Conservation (phyloP, 2,329 filamentous ascomycete genomes). For the Claviceps fusiformis region DNA sequence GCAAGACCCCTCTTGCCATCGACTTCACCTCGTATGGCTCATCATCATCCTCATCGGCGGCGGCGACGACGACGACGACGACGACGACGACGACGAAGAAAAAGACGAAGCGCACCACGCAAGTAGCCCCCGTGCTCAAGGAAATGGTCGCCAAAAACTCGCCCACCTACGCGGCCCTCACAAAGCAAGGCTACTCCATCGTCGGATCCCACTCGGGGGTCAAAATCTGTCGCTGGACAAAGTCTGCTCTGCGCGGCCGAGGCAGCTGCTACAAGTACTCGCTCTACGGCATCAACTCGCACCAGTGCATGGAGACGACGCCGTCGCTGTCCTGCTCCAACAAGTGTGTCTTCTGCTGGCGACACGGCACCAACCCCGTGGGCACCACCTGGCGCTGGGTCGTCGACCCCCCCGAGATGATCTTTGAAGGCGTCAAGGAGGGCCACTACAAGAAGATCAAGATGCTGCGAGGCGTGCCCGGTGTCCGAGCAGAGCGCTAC, state of each 20-base stretch:
- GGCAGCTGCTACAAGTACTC: constrained; percentile 97
- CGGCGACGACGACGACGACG: constrained; percentile 5
- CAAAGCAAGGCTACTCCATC: constrained; percentile 93
- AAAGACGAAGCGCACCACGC: constrained; percentile 28
- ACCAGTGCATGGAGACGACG: constrained; percentile 97
- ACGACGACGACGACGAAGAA: constrained; percentile 19
- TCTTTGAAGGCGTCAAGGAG: constrained; percentile 80
- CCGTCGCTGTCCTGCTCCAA: constrained; percentile 92
- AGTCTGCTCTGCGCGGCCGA: constrained; percentile 82
- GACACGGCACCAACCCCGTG: constrained; percentile 92
- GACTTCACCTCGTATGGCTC: constrained; percentile 68
- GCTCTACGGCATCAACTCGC: constrained; percentile 92
- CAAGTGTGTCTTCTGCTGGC: constrained; percentile 98
- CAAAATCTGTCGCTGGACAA: constrained; percentile 98
- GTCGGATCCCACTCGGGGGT: constrained; percentile 92
- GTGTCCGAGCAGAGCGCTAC: constrained; percentile 82
- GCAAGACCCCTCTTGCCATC: constrained; percentile 49
- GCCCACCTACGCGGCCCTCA: constrained; percentile 76
- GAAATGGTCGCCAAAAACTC: constrained; percentile 92
- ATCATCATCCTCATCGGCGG: constrained; percentile 17
- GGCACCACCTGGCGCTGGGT: constrained; percentile 96
- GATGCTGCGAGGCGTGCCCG: constrained; percentile 87
- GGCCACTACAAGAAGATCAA: constrained; percentile 97
- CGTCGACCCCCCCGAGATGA: constrained; percentile 77
- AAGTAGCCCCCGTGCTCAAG: constrained; percentile 42